Evolutionary conservation across 1,284 basidiomycete genomes (phyloP).

Genomic region (Rhodotorula sp.): DNA sequence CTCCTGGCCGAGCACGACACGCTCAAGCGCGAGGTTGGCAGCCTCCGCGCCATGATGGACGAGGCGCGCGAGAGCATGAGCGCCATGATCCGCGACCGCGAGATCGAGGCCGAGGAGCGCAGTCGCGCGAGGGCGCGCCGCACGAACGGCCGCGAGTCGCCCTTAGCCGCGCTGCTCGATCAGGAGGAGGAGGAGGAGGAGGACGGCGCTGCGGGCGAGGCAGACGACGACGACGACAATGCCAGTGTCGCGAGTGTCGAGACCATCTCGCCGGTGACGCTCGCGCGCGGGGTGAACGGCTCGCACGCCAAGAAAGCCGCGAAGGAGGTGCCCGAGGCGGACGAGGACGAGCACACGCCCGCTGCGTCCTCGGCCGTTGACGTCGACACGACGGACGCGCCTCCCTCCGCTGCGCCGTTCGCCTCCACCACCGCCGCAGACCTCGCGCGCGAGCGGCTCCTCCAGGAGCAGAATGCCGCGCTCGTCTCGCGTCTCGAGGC

Average conservation of each 20-base stretch:
- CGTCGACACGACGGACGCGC: conserved; percentile 12
- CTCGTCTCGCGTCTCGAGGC: conserved; percentile 69
- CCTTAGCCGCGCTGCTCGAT: conserved; percentile 39
- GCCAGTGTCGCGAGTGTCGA: conserved; percentile 42
- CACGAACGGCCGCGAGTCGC: conserved; percentile 35
- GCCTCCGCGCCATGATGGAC: conserved; percentile 51
- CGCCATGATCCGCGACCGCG: conserved; percentile 37
- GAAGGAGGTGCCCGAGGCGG: not conserved
- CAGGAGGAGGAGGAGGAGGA: conserved; percentile 49
- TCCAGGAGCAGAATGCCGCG: conserved; percentile 60
- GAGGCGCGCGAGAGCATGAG: conserved; percentile 41
- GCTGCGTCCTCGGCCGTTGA: conserved; percentile 5
- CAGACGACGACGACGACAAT: conserved; percentile 53
- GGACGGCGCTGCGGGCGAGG: conserved; percentile 53
- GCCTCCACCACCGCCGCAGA: conserved; percentile 6
- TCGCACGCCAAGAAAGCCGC: not conserved
- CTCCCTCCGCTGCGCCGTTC: conserved; percentile 29
- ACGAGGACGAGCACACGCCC: not conserved
- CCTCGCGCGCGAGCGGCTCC: conserved; percentile 48
- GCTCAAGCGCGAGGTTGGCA: conserved; percentile 76
- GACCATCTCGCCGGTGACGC: conserved; percentile 10
- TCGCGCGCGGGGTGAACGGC: conserved; percentile 48
- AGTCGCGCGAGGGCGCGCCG: not conserved
- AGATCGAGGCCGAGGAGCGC: not conserved
- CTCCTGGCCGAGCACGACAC: conserved; percentile 79